Base-by-base conservation (phyloP, 768 basidiomycete species). In the Coprinellus micaceus region DNA sequence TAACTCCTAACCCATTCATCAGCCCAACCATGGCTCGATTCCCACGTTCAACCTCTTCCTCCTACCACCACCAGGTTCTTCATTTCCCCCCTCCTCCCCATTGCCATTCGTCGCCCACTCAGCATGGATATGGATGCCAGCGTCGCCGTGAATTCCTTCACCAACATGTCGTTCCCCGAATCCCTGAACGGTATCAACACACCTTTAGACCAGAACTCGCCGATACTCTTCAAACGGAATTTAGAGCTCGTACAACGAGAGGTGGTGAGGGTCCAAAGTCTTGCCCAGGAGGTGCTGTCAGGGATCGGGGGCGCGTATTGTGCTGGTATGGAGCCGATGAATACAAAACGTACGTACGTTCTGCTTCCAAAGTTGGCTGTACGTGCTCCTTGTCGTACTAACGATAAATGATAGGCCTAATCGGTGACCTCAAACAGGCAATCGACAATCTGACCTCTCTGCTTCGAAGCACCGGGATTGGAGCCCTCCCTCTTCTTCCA, bases 271-370 rank as follows among this genome's bases (percentile, higher is more conserved):
- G 67, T 86, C 1, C 80, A 82, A 58, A 66, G 66, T 2, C 68
- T 81, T 2, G 81, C 84, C 0, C 73, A 79, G 48, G 76, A 67
- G 39, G 76, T 80, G 9, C 62, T 84, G 26, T 66, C 70, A 13
- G 79, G 78, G 43, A 80, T 87, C 37, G 81, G 85, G 67, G 77
- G 81, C 37, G 84, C 86, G 22, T 88, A 87, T 66, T 81, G 81
- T 55, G 63, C 75, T 0, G 82, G 80, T 25, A 78, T 72, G 49
- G 82, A 72, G 52, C 81, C 84, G 2, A 69, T 74, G 5, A 80
- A 83, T 51, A 83, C 83, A 1, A 73, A 82, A 69, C 79, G 86
- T 84, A 57, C 45, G 71, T 49, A 22, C 22, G 29, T 29, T 19
- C 22, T 37, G 29, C 24, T 53, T 19, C 33, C 33, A 6, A 13